A percentile compares a stretch with the other conserved stretches of the same genome.
phyloP scores from a whole-genome alignment of 2,329 filamentous ascomycete species.

The Proliferodiscus dingleyae region DNA sequence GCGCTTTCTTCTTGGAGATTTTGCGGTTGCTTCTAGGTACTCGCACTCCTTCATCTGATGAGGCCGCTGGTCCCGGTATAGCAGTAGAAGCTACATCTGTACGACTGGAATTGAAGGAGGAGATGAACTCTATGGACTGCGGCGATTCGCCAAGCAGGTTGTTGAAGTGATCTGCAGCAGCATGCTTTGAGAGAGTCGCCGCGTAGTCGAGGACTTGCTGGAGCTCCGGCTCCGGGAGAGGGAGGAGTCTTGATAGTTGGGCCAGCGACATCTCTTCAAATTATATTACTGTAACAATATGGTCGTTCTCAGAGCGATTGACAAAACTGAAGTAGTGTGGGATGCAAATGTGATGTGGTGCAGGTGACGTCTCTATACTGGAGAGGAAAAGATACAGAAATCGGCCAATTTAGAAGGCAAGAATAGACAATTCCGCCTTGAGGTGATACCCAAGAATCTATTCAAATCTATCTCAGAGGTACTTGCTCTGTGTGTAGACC shows the following conservation, averaged over 20 bases:
- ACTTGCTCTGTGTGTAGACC: too few relatives aligned
- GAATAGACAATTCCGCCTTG: too few relatives aligned
- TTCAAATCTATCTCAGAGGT: too few relatives aligned
- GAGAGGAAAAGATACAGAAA: too few relatives aligned
- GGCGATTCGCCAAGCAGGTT: constrained; percentile 85
- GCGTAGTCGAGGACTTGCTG: constrained; percentile 82
- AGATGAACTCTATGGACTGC: constrained; percentile 66
- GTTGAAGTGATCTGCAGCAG: constrained; percentile 78
- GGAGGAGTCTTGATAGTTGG: constrained; percentile 74
- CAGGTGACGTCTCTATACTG: too few relatives aligned
- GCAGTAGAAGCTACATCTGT: constrained; percentile 35
- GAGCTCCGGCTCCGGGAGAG: constrained; percentile 78
- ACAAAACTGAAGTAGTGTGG: too few relatives aligned
- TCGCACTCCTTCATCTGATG: constrained; percentile 12
- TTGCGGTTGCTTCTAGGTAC: constrained; percentile 48
- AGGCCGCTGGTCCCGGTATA: constrained; percentile 5
- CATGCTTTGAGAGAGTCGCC: constrained; percentile 67
- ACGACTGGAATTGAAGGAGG: constrained; percentile 66
- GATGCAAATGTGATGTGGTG: too few relatives aligned
- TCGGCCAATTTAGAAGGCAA: too few relatives aligned
- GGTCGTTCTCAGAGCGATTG: background rate
- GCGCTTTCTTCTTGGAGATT: constrained; percentile 53
- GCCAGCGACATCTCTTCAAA: constrained; percentile 41
- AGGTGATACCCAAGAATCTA: too few relatives aligned
- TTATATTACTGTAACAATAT: background rate